phyloP scores from a whole-genome alignment of 345 rosid species.

The Aethionema arabicum region DNA sequence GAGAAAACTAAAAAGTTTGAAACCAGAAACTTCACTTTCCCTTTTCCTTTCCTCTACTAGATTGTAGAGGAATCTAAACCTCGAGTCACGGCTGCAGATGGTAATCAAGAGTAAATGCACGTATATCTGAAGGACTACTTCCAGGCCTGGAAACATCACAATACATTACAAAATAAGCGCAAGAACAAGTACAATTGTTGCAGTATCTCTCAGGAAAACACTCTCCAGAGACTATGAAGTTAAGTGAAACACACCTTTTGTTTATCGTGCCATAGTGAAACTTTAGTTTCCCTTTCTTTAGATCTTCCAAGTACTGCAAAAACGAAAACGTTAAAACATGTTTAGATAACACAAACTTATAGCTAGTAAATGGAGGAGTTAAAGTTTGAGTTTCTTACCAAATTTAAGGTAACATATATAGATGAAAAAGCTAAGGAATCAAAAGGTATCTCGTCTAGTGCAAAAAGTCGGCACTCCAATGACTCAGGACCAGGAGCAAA shows the following conservation, averaged over 20 bases:
- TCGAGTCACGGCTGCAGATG: constrained; percentile 62
- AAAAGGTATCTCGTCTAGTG: constrained; percentile 80
- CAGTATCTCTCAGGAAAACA: not conserved
- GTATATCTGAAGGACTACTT: constrained; percentile 85
- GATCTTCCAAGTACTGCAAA: constrained; percentile 79
- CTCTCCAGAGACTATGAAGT: not conserved
- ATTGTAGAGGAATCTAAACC: not conserved
- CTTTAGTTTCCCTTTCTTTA: constrained; percentile 56
- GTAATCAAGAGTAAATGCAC: constrained; percentile 69
- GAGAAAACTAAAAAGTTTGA: constrained; percentile 8
- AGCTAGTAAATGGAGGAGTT: not conserved
- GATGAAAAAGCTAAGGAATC: constrained; percentile 94
- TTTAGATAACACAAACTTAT: not conserved
- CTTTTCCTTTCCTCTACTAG: not conserved
- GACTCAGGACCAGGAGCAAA: constrained; percentile 96
- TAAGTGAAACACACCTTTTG: constrained; percentile 53
- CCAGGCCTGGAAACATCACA: constrained; percentile 63
- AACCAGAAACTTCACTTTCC: constrained; percentile 26
- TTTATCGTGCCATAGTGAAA: constrained; percentile 92
- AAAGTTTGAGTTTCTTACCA: constrained; percentile 51
- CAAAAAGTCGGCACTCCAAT: constrained; percentile 76
- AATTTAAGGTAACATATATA: constrained; percentile 67
- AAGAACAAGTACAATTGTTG: not conserved
- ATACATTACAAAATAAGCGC: not conserved
- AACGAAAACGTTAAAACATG: constrained; percentile 15